These are phyloP conservation scores for Lojkania enalia DNA, from an alignment of 2,329 filamentous ascomycete genomes.

Conservation along the genomic window DNA sequence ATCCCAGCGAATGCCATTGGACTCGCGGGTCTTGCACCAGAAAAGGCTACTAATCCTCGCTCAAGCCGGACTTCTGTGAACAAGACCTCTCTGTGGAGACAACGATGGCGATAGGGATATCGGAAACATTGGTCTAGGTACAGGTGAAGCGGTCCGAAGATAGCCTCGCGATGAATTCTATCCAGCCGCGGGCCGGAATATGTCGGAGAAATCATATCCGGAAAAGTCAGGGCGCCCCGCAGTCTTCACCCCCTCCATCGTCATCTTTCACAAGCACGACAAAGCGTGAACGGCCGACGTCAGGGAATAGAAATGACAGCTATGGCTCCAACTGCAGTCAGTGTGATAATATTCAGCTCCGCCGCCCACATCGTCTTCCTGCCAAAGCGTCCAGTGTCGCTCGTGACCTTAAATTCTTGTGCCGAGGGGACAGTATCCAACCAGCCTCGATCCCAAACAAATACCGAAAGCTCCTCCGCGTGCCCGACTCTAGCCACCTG, in stretches of 20 bases:
- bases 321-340: background rate
- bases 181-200: slow-evolving; percentile 16
- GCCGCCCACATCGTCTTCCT: slow-evolving; percentile 9
- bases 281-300: slow-evolving; percentile 15
- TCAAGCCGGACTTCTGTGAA: no score
- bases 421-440: slow-evolving; percentile 40
- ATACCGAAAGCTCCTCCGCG: slow-evolving; percentile 41
- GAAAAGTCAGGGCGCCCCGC: slow-evolving; percentile 22
- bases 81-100: no score
- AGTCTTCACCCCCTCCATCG: slow-evolving; percentile 21
- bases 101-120: no score
- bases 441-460: slow-evolving; percentile 31
- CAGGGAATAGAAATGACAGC: slow-evolving; percentile 12
- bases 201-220: slow-evolving; percentile 20
- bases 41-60: no score
- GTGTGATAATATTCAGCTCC: slow-evolving; percentile 5
- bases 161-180: no score
- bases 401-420: slow-evolving; percentile 31
- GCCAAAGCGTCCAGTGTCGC: slow-evolving; percentile 13
- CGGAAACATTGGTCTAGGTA: no score
- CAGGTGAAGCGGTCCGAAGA: no score
- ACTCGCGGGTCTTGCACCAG: no score
- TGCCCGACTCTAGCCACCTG: slow-evolving; percentile 45
- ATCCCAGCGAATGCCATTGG: no score
- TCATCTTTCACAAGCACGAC: slow-evolving; percentile 29